Evolutionary conservation across 495 filamentous ascomycete species (phyloP), one percentile per base, ranked within the genome.

Genomic region (Bacidia rubella): DNA sequence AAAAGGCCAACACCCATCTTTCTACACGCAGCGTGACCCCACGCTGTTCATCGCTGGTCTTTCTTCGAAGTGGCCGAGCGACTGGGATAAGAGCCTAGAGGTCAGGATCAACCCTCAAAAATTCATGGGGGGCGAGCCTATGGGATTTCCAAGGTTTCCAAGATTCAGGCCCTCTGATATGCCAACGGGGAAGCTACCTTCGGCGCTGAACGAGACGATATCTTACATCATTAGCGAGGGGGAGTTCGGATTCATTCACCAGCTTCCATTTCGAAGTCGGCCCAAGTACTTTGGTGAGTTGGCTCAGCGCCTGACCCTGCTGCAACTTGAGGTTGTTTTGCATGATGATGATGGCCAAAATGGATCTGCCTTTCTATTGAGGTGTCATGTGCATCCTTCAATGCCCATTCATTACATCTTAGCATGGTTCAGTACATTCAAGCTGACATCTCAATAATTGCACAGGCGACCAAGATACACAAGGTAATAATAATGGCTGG

Each of bases 401-500:
- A n/a, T n/a, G n/a, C n/a, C n/a, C n/a, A n/a, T n/a, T n/a, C n/a
- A n/a, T n/a, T n/a, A n/a, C n/a, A n/a, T n/a, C n/a, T n/a, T n/a
- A n/a, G n/a, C n/a, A n/a, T n/a, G n/a, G n/a, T n/a, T n/a, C n/a
- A n/a, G n/a, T n/a, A n/a, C n/a, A n/a, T n/a, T n/a, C n/a, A 35
- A 35, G 29, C 29, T 35, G 29, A 35, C 29, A 35, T 35, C 5
- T 35, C 29, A 35, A 35, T 35, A 35, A 35, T 35, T 35, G 29
- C 29, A 35, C 29, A 35, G 29, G 29, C 15, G 29, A 15, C 5
- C 29, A 35, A 35, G 29, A 35, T 15, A 35, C 29, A 35, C 29
- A 35, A 15, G 15, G 29, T 35, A 7, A 7, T 5, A 5, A 15
- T 9, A 44, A 44, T 22, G 41, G 41, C 0, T 78, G 64, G 63